Base-by-base conservation (phyloP, 306 rosid genomes). In the Rosa multiflora region DNA sequence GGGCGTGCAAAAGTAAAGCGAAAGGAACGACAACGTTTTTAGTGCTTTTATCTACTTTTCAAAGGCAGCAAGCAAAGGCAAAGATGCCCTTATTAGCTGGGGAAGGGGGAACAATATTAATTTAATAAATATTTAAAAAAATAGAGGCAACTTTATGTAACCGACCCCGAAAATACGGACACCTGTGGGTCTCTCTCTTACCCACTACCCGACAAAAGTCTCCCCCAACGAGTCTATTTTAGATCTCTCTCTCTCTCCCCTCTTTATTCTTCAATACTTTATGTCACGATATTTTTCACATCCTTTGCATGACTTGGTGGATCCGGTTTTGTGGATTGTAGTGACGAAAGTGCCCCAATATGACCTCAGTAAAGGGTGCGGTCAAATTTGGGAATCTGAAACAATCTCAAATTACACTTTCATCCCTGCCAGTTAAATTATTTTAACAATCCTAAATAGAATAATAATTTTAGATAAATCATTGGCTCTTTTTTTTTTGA, bases 1-100 rank as follows among this genome's bases (percentile, higher is more conserved):
- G 76, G 85, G 86, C 43, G 69, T 58, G 76, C 71, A 48, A 18
- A 17, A 70, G 18, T 20, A 75, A 76, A 75, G 81, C 52, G 18
- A 0, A 43, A 5, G 8, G 26, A 70, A 26, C 32, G 17, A 44
- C 20, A 59, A 42, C 14, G 44, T 66, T 15, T 23, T 56, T 5
- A 29, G 26, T 8, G 29, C 11, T 20, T 56, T 46, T 74, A 47
- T 37, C 8, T n/a, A 56, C 64, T 67, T 80, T 83, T 73, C 14
- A 46, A 32, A 53, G 49, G 70, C 76, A 51, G 39, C 53, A 85
- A 83, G 87, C 81, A 81, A 79, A 76, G 87, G 71, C 48, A 81
- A 78, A 58, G 66, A 49, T 23, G 58, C n/a, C 48, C 11, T 67
- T 17, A 37, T 67, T 39, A 20, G 46, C n/a, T 35, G n/a, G 44